Base-by-base conservation (phyloP, 495 filamentous ascomycete genomes). In the Chaetomium tenue region DNA sequence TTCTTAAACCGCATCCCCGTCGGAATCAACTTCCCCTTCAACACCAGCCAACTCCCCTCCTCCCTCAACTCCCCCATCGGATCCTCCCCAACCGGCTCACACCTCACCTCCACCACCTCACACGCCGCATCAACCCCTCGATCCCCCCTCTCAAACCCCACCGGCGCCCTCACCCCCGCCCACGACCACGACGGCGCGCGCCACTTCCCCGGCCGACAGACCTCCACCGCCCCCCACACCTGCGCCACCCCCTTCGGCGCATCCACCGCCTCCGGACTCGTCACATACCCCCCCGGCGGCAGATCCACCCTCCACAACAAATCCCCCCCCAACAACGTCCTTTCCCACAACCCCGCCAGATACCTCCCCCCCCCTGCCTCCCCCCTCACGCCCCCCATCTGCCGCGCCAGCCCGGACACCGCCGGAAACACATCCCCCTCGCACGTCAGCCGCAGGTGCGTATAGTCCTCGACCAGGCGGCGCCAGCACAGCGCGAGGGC, bases 101-200 rank as follows among this genome's bases (percentile, higher is more conserved):
- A 64, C 1, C 8, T 23, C n/a, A 60, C 69, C 20, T 59, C 40
- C 0, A 63, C 20, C 8, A 71, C 50, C 50, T 64, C 61, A 15
- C 66, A 68, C n/a, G 5, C 16, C 13, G 56, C 7, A 47, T 47
- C 4, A 0, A 66, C 23, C 40, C 66, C 60, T 5, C 53, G 26
- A 12, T 26, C 46, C 0, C 9, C 13, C 1, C 22, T 16, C 15
- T 66, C 15, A 16, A 69, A 71, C 0, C 47, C 12, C 0, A 71
- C 60, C 11, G 66, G 56, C 28, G 13, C 57, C n/a, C 22, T n/a
- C 12, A 62, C 61, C 0, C 50, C 25, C 0, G 60, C 69, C 69
- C 69, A 71, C n/a, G 66, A 69, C 69, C 69, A 71, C 50, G 69
- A 64, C 28, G 69, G 69, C 12, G 69, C 69, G 22, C 67, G 48